A percentile compares a stretch with the other conserved stretches of the same genome.
phyloP scores from a whole-genome alignment of 176 grass and related monocot species.

The Carex littledalei region DNA sequence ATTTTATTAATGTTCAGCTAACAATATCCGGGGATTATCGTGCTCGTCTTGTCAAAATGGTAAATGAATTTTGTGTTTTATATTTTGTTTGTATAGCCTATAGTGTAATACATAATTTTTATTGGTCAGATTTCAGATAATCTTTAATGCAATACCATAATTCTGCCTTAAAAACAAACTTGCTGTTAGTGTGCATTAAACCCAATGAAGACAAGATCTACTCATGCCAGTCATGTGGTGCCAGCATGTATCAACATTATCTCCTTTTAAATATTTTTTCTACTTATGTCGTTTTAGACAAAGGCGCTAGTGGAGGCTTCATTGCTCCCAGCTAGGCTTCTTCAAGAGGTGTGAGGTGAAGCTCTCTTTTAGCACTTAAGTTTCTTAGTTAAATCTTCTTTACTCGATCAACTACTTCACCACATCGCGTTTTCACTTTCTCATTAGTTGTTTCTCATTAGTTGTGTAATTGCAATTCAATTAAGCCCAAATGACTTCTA shows the following conservation, averaged over 20 bases:
- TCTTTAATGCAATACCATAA: background rate
- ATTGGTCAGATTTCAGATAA: background rate
- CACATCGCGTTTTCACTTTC: background rate
- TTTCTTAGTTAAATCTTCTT: background rate
- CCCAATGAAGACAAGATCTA: background rate
- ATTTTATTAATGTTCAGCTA: slow-evolving; percentile 46
- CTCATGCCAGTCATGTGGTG: background rate
- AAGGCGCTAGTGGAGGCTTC: slow-evolving; percentile 79
- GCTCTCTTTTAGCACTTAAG: slow-evolving; percentile 23
- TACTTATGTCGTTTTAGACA: slow-evolving; percentile 39
- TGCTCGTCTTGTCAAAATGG: slow-evolving; percentile 93
- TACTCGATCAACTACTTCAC: background rate
- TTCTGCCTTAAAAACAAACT: background rate
- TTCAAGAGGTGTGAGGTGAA: slow-evolving; percentile 96
- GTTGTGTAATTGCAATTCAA: background rate
- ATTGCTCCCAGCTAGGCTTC: slow-evolving; percentile 56
- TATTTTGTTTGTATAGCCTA: slow-evolving; percentile 21
- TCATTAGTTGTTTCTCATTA: too few species aligned
- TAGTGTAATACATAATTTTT: slow-evolving; percentile 5
- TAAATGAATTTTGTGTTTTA: slow-evolving; percentile 39
- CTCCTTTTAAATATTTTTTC: slow-evolving; percentile 5
- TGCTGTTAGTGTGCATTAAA: background rate
- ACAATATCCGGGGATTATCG: slow-evolving; percentile 79
- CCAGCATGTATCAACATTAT: background rate
- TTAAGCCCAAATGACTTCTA: background rate